Evolutionary conservation across 1,284 basidiomycete species (phyloP).

Genomic region (Trametes polyzona): DNA sequence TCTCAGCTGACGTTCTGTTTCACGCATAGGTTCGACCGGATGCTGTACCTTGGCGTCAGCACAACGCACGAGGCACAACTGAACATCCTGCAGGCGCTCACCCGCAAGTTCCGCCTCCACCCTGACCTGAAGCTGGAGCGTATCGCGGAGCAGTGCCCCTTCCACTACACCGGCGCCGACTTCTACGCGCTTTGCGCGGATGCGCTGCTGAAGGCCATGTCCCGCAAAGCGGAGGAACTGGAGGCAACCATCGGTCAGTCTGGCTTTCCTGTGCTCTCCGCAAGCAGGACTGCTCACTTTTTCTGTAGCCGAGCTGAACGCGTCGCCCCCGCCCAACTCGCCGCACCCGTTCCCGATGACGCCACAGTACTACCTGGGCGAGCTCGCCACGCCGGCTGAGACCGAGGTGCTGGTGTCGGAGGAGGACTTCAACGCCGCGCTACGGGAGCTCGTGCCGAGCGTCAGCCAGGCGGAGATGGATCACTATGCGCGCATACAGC

Average conservation of each 20-base stretch:
- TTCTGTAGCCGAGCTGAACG: constrained; percentile 54
- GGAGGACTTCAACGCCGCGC: constrained; percentile 79
- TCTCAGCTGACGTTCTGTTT: neutral
- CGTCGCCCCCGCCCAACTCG: constrained; percentile 39
- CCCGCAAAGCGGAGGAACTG: constrained; percentile 81
- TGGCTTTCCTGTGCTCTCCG: neutral
- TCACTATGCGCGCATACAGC: constrained; percentile 81
- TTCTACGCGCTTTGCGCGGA: constrained; percentile 98
- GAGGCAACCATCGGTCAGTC: constrained; percentile 70
- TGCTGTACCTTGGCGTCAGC: constrained; percentile 96
- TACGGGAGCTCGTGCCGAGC: constrained; percentile 82
- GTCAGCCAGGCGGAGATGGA: constrained; percentile 90
- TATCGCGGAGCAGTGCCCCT: constrained; percentile 82
- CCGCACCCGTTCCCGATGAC: constrained; percentile 77
- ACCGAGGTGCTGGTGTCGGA: constrained; percentile 76
- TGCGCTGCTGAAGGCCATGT: constrained; percentile 95
- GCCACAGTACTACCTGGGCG: constrained; percentile 91
- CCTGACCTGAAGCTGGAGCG: constrained; percentile 65
- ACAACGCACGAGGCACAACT: constrained; percentile 87
- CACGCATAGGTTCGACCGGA: constrained; percentile 86
- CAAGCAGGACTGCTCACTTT: neutral
- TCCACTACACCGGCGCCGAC: constrained; percentile 97
- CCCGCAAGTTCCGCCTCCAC: constrained; percentile 89
- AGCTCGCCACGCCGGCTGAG: constrained; percentile 78
- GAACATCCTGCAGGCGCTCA: constrained; percentile 89